Percentiles rank a stretch among this genome's conserved stretches.
phyloP scores from a whole-genome alignment of 352 stramenopile genomes.

The Globisporangium rhizosaccharum region DNA sequence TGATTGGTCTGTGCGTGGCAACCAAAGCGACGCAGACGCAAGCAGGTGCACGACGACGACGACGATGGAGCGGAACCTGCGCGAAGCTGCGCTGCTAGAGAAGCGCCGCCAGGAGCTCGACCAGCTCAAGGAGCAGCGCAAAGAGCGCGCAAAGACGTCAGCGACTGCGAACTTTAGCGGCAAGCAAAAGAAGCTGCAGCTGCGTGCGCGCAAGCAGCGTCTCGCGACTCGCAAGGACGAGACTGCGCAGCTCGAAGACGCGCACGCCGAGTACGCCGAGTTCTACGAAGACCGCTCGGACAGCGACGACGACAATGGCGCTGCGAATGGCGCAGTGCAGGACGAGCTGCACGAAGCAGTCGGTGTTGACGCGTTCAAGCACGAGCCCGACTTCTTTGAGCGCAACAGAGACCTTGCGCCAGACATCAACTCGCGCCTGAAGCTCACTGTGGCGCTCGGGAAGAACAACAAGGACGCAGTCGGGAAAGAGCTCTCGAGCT shows the following conservation, averaged over 20 bases:
- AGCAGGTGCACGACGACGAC: not conserved
- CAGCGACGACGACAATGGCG: constrained; percentile 13
- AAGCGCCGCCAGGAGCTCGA: constrained; percentile 71
- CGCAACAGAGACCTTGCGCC: constrained; percentile 63
- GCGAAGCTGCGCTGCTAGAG: constrained; percentile 64
- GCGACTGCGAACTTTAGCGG: constrained; percentile 65
- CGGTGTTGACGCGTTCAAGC: constrained; percentile 37
- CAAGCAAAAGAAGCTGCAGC: constrained; percentile 85
- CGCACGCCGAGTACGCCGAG: constrained; percentile 38
- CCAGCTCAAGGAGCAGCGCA: constrained; percentile 73
- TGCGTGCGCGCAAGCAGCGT: constrained; percentile 78
- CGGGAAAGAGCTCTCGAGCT: constrained; percentile 80
- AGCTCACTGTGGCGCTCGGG: constrained; percentile 75
- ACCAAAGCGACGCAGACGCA: not conserved
- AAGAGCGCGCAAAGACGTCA: constrained; percentile 60
- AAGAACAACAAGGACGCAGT: constrained; percentile 81
- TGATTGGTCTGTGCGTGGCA: not conserved
- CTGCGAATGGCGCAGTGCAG: constrained; percentile 9
- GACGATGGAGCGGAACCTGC: constrained; percentile 41
- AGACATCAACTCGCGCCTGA: constrained; percentile 57
- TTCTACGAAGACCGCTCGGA: constrained; percentile 39
- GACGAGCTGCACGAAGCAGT: constrained; percentile 21
- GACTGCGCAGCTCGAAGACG: constrained; percentile 34
- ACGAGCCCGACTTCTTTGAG: constrained; percentile 58
- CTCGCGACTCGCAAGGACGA: constrained; percentile 59